These are phyloP conservation scores for Cicer pinnatifidum DNA, from an alignment of 306 rosid species.

Conservation along the genomic window DNA sequence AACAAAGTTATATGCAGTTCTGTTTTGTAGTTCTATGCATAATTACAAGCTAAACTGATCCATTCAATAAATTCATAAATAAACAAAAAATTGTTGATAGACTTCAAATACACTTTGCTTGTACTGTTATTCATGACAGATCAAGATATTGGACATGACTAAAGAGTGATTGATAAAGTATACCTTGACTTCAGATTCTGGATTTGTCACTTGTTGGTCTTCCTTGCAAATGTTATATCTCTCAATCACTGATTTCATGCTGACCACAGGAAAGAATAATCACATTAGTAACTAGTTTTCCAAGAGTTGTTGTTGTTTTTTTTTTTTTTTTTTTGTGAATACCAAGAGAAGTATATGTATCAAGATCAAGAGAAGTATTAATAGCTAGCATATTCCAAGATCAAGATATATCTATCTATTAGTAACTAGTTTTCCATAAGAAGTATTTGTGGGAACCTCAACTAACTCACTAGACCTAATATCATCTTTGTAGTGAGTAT, in stretches of 20 bases:
- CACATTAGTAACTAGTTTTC: slow-evolving; percentile 13
- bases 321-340: no score
- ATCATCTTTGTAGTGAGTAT: no score
- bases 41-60: not conserved
- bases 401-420: no score
- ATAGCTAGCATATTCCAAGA: no score
- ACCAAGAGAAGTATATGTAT: no score
- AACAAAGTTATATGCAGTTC: slow-evolving; percentile 1
- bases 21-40: slow-evolving; percentile 20
- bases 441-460: no score
- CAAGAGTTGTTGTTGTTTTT: no score
- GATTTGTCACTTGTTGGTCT: slow-evolving; percentile 58
- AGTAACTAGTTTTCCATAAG: no score
- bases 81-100: slow-evolving; percentile 10
- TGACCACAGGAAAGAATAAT: slow-evolving; percentile 46
- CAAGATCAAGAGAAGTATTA: no score
- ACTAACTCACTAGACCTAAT: no score
- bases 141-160: slow-evolving; percentile 9
- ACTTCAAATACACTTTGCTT: not conserved
- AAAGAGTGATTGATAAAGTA: slow-evolving; percentile 29
- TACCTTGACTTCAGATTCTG: slow-evolving; percentile 75
- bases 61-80: slow-evolving; percentile 12
- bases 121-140: not conserved
- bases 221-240: slow-evolving; percentile 63
- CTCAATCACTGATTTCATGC: slow-evolving; percentile 68